Base-by-base conservation (phyloP, 495 filamentous ascomycete genomes). In the Chaetomium fimeti region DNA sequence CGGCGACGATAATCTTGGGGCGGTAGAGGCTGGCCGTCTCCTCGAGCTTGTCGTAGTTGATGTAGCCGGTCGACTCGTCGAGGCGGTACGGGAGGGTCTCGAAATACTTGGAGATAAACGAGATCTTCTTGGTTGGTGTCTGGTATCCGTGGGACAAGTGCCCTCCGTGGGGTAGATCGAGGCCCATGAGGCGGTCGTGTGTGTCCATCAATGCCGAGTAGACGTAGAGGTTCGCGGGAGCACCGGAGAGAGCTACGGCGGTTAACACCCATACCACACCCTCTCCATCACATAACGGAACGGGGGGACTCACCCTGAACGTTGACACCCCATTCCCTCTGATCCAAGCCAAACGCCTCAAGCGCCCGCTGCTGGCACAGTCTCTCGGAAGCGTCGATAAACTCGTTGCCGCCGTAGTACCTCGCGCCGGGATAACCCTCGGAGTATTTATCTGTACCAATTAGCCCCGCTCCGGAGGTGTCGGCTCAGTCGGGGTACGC, bases 71-170 rank as follows among this genome's bases (percentile, higher is more conserved):
- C 38, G 84, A 82, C 76, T 93, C 91, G 68, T 98, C 88, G 28
- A 98, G 84, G 29, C 91, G 86, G 79, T 98, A 98, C 2, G 94
- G 94, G 15, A 98, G 75, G 5, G 95, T 98, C 81, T 98, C 94
- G 72, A 98, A 98, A 79, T 98, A 98, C 76, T 97, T 97, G 49
- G 94, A 98, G 61, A 98, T 89, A 69, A 90, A 90, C 18, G 94
- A 98, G 69, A 98, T 97, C 83, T 98, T 98, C 83, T 97, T 98
- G 49, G 90, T 92, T 2, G 95, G 93, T 15, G 89, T 97, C 77
- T 98, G 94, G 78, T 98, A 98, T 57, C 94, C 94, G 76, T 98
- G 94, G 18, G 94, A 98, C 45, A 98, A 83, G 77, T 98, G 94
- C 61, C 94, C 94, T 55, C 94, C 94, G 70, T 98, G 94, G 51